Percentiles rank a stretch among this genome's conserved stretches.
These are phyloP conservation scores for Psilocybe azurescens DNA, from an alignment of 768 basidiomycete genomes.

Conservation along the genomic window DNA sequence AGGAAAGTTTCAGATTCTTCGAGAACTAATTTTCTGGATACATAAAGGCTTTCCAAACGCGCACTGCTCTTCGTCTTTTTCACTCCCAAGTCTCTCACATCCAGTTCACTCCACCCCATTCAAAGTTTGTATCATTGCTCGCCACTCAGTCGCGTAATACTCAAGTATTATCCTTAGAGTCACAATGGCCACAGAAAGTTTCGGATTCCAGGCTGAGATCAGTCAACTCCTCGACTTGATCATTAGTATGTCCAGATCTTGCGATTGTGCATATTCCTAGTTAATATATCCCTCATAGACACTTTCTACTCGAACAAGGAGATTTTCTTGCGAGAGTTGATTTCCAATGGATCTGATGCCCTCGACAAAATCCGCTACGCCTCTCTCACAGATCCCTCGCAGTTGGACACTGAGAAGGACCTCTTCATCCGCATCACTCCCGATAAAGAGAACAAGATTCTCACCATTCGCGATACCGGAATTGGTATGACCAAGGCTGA, in stretches of 20 bases:
- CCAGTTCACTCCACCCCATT: slow-evolving; percentile 23
- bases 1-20: slow-evolving; percentile 55
- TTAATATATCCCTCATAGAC: slow-evolving; percentile 52
- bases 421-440: slow-evolving; percentile 94
- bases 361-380: slow-evolving; percentile 99
- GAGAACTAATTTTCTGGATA: slow-evolving; percentile 48
- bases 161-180: slow-evolving; percentile 19
- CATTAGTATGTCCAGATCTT: slow-evolving; percentile 73
- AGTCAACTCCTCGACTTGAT: slow-evolving; percentile 97
- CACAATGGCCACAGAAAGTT: slow-evolving; percentile 81
- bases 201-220: slow-evolving; percentile 99
- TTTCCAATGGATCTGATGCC: slow-evolving; percentile 97
- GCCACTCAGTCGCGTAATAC: slow-evolving; percentile 4
- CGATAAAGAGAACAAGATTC: slow-evolving; percentile 94
- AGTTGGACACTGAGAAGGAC: slow-evolving; percentile 90
- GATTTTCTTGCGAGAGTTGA: slow-evolving; percentile 98
- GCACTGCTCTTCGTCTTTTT: slow-evolving; percentile 27
- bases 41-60: slow-evolving; percentile 37
- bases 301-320: slow-evolving; percentile 99
- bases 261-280: background rate
- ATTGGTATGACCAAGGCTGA: slow-evolving; percentile 99
- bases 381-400: slow-evolving; percentile 91
- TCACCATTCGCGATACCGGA: slow-evolving; percentile 94
- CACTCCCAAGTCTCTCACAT: slow-evolving; percentile 26
- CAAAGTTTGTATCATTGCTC: slow-evolving; percentile 22